Conservation (phyloP, 331 rosid species). For the Arachis monticola region DNA sequence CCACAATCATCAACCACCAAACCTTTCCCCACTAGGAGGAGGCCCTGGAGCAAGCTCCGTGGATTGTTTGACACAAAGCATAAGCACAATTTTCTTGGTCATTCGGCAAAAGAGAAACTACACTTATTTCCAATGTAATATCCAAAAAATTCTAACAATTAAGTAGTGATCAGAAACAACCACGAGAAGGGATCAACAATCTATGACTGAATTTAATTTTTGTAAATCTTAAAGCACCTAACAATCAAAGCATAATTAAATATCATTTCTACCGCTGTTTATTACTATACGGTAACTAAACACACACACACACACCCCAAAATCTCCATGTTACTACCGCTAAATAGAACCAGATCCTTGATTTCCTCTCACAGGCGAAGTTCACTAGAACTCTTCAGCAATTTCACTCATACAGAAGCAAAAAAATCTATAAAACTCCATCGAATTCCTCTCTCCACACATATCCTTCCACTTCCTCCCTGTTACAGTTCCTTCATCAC, state of each 20-base stretch:
- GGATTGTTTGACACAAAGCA: not conserved
- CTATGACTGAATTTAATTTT: not conserved
- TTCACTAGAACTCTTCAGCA: constrained; percentile 11
- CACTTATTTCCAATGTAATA: not conserved
- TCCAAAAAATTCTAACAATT: not conserved
- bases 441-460: not conserved
- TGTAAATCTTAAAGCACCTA: not conserved
- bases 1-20: not conserved
- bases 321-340: constrained; percentile 26
- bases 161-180: constrained; percentile 12
- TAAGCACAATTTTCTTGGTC: not conserved
- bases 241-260: constrained; percentile 1
- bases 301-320: not conserved
- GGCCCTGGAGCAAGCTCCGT: too few species aligned
- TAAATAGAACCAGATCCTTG: constrained; percentile 21
- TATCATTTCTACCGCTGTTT: not conserved
- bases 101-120: not conserved
- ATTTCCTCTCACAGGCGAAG: constrained; percentile 15
- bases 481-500: not conserved
- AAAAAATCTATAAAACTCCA: not conserved
- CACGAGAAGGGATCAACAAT: not conserved
- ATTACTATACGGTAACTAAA: not conserved
- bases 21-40: not conserved
- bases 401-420: constrained; percentile 20
- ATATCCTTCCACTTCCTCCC: constrained; percentile 5